These are phyloP conservation scores for Sporothrix protearum DNA, from an alignment of 2,329 filamentous ascomycete genomes.

Conservation along the genomic window DNA sequence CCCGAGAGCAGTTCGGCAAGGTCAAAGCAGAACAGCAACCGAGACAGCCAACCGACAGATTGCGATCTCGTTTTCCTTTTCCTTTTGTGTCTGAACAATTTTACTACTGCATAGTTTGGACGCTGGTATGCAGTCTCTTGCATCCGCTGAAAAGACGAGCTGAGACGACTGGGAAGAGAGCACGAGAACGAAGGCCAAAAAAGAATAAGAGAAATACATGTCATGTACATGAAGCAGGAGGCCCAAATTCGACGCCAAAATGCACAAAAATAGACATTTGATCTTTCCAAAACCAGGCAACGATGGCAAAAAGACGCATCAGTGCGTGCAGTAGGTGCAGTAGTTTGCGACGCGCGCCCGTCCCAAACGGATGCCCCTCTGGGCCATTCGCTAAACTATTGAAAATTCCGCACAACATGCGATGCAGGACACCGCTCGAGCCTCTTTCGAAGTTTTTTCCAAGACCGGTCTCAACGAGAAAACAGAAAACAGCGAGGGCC, in stretches of 20 bases:
- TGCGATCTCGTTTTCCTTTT: background rate
- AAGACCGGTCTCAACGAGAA: no score
- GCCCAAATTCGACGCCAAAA: background rate
- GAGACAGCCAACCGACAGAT: background rate
- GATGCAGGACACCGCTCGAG: background rate
- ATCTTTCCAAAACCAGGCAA: background rate
- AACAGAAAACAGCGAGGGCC: no score
- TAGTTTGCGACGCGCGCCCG: background rate
- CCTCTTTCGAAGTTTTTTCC: no score
- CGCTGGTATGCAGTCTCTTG: no score
- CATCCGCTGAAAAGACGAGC: no score
- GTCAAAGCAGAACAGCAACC: background rate
- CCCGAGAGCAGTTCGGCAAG: background rate
- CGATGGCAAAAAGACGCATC: background rate
- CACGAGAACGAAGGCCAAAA: no score
- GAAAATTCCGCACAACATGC: background rate
- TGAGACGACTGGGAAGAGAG: no score
- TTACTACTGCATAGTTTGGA: background rate
- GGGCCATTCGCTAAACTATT: background rate
- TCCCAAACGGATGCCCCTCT: background rate
- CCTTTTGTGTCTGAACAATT: background rate
- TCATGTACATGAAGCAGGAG: no score
- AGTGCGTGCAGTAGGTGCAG: slow-evolving; percentile 8
- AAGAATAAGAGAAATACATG: no score
- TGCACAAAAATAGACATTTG: background rate